Evolutionary conservation across 805 yeast species (phyloP).

Genomic region (Yarrowia phangngaensis): DNA sequence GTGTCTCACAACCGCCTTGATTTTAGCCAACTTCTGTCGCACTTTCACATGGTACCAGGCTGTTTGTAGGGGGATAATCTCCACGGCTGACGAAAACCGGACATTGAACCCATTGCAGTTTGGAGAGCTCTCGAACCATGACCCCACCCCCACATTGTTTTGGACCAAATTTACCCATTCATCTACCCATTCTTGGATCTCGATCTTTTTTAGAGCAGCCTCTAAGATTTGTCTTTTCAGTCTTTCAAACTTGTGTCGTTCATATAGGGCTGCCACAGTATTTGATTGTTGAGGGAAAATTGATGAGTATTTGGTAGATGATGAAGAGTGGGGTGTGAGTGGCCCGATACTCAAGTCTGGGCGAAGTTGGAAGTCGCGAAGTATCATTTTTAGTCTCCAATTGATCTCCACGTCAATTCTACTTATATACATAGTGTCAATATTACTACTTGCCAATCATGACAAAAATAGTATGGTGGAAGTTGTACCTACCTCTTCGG

Average conservation of each 20-base stretch:
- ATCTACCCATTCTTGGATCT: constrained; percentile 19
- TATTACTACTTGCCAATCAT: too few species aligned
- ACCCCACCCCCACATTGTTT: constrained; percentile 5
- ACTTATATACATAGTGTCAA: too few species aligned
- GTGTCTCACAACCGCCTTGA: neutral
- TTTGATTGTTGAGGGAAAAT: neutral
- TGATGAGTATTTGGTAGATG: too few species aligned
- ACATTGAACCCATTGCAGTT: constrained; percentile 19
- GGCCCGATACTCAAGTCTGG: too few species aligned
- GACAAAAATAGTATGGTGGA: too few species aligned
- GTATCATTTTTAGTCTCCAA: too few species aligned
- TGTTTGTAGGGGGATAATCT: constrained; percentile 1
- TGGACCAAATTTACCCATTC: constrained; percentile 10
- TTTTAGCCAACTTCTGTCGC: neutral
- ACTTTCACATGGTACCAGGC: constrained; percentile 2
- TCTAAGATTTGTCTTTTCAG: constrained; percentile 1
- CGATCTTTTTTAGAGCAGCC: constrained; percentile 6
- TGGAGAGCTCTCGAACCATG: constrained; percentile 7
- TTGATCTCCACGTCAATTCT: too few species aligned
- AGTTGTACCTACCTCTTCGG: too few species aligned
- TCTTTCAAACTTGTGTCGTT: constrained; percentile 5
- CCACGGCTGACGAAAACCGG: neutral
- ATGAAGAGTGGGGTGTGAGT: too few species aligned
- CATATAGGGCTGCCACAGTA: neutral
- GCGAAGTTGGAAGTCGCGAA: too few species aligned